These are phyloP conservation scores for Fomitiporia mediterranea DNA, from an alignment of 1,284 basidiomycete species.

Conservation along the genomic window DNA sequence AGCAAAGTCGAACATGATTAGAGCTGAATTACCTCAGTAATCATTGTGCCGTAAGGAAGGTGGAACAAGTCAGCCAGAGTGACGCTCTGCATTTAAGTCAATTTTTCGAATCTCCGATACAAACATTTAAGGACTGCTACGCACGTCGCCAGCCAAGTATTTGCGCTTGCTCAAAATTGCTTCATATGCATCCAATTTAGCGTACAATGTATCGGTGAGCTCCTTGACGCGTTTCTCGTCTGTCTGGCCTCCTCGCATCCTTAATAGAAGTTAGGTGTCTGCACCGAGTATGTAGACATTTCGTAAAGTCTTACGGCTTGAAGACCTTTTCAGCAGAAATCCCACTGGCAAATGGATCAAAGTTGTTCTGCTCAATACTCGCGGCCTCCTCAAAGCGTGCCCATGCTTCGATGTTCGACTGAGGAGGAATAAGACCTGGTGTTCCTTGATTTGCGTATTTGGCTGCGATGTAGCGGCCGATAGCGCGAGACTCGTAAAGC, in stretches of 20 bases:
- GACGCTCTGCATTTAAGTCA: conserved; percentile 2
- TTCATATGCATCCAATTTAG: conserved; percentile 30
- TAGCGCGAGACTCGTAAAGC: conserved; percentile 45
- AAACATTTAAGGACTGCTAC: conserved; percentile 6
- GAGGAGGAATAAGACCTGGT: conserved; percentile 23
- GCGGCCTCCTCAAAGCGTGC: conserved; percentile 54
- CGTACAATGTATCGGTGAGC: conserved; percentile 26
- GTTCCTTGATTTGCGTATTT: conserved; percentile 31
- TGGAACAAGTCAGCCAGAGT: conserved; percentile 20
- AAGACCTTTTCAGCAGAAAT: conserved; percentile 44
- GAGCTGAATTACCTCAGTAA: background rate
- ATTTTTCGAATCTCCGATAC: background rate
- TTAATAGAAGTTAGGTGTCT: background rate
- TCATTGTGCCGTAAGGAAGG: conserved; percentile 19
- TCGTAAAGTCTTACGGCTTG: conserved; percentile 35
- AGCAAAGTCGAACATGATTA: background rate
- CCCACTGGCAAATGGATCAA: conserved; percentile 40
- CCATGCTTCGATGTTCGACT: conserved; percentile 34
- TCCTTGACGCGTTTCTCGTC: conserved; percentile 30
- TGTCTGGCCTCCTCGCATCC: conserved; percentile 20
- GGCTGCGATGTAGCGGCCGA: conserved; percentile 36
- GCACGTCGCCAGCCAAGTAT: conserved; percentile 31
- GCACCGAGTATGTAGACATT: no score
- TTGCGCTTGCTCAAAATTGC: conserved; percentile 28
- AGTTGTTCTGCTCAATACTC: conserved; percentile 48